Base-by-base conservation (phyloP, 768 basidiomycete genomes). In the Rhodotorula toruloides region DNA sequence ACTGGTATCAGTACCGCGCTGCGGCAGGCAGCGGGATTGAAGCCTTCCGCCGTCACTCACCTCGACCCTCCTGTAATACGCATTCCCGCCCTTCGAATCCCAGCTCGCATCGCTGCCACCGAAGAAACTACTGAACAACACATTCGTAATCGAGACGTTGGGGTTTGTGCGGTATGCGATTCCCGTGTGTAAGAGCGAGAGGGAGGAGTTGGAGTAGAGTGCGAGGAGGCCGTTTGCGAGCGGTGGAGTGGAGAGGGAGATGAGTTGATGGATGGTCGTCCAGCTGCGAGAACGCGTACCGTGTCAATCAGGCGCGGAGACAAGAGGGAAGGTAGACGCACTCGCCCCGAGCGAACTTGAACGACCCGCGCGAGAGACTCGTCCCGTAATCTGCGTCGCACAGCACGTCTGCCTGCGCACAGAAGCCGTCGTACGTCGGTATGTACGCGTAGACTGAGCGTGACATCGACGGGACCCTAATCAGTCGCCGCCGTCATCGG, bases 301-400 rank as follows among this genome's bases (percentile, higher is more conserved):
- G 29, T 6, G 40, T 42, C 42, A 37, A 4, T 31, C 8, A 12
- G 10, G 2, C 46, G 11, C 1, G 48, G 32, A 16, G 4, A n/a
- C 29, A 11, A 32, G 32, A n/a, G 27, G 40, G 27, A 8, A 19
- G n/a, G 29, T 16, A 12, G n/a, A 44, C 67, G 46, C 31, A 67
- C 53, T 61, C 62, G 34, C 78, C 78, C 0, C 72, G 66, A 3
- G 68, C 55, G 56, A 78, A 79, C 4, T 65, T 55, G 67, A 77
- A 79, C 4, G 65, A 58, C 0, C 77, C 77, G 32, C 77, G 63
- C 6, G 73, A 74, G 32, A 79, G 67, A 16, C 75, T 76, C 21
- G 74, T 77, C 0, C 78, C 78, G 70, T 77, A 79, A 48, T 75
- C 75, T 4, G 72, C 69, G 65, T 78, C 76, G 58, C 77, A 78